Evolutionary conservation across 2,329 filamentous ascomycete genomes (phyloP), one percentile per base, ranked within the genome.

Genomic region (Fusarium avenaceum): DNA sequence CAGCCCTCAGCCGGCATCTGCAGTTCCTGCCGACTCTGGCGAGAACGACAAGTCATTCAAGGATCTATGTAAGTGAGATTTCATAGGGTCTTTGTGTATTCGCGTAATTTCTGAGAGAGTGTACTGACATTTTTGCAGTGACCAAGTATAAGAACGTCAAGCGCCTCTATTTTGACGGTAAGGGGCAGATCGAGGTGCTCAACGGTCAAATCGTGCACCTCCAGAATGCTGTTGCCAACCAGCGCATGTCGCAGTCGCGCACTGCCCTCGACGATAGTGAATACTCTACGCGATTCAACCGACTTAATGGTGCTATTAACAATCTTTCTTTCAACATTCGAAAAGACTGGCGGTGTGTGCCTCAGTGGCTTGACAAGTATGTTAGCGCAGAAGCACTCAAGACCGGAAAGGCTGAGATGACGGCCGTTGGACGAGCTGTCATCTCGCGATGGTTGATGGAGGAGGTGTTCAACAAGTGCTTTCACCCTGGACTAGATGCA

Each of bases 71-170:
- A 82, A 67, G 83, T 78, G 38, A 60, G 63, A 63, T 40, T 28
- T 28, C 14, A n/a, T 19, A n/a, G 15, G 8, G 19, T 38, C 35
- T 17, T n/a, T 38, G 35, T n/a, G 35, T 22, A 22, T 38, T n/a
- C 17, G 35, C 7, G 17, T 38, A 6, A 9, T n/a, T 38, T 8
- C 9, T 33, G 13, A 24, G 15, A 53, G n/a, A 33, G 42, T 43
- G 47, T 53, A 48, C 57, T 67, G 28, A 70, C 65, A 6, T 44
- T 44, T 80, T 22, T 75, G 52, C 68, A 97, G 94, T 96, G 75
- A 89, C 89, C 71, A 99, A 99, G 82, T 99, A 99, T 78, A 96
- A 96, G 78, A 97, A 97, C 77, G 95, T 99, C 59, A 99, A 99
- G 83, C 90, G 94, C 57, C 92, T 97, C 74, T 99, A 97, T 78